These are phyloP conservation scores for Solanum sejunctum DNA, from an alignment of 257 asterid genomes.

Conservation along the genomic window DNA sequence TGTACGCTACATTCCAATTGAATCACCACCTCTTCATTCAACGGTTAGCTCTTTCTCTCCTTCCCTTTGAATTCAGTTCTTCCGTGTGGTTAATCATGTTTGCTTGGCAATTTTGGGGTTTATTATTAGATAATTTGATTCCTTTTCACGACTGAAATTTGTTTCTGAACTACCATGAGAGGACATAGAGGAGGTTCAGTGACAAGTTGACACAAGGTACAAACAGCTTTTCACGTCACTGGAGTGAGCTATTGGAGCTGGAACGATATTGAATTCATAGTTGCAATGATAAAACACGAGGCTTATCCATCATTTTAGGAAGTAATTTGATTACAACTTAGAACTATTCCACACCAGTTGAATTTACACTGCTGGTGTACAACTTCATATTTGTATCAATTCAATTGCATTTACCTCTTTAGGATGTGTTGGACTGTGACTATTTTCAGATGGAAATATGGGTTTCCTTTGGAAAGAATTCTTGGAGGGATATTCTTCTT, in stretches of 20 bases:
- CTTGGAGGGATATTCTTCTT: no score
- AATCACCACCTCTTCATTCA: slow-evolving; percentile 45
- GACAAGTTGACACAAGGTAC: not conserved
- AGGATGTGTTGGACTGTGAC: no score
- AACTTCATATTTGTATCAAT: no score
- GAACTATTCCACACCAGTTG: no score
- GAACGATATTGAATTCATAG: not conserved
- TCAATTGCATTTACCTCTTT: no score
- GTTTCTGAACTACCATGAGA: not conserved
- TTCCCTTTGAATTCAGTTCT: not conserved
- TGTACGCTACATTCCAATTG: slow-evolving; percentile 32
- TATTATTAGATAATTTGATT: not conserved
- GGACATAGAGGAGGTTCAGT: not conserved
- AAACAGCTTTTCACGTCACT: not conserved
- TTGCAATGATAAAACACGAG: not conserved
- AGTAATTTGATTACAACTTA: no score
- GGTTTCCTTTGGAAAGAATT: no score
- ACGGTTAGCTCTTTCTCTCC: slow-evolving; percentile 33
- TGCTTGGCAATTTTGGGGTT: no score
- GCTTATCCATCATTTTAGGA: no score
- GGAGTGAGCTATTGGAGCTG: not conserved
- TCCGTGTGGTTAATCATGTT: not conserved
- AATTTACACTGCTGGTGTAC: no score
- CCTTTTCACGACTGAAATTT: not conserved
- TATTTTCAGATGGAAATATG: no score